phyloP scores from a whole-genome alignment of 2,329 filamentous ascomycete genomes.

The Pseudocercospora musae region DNA sequence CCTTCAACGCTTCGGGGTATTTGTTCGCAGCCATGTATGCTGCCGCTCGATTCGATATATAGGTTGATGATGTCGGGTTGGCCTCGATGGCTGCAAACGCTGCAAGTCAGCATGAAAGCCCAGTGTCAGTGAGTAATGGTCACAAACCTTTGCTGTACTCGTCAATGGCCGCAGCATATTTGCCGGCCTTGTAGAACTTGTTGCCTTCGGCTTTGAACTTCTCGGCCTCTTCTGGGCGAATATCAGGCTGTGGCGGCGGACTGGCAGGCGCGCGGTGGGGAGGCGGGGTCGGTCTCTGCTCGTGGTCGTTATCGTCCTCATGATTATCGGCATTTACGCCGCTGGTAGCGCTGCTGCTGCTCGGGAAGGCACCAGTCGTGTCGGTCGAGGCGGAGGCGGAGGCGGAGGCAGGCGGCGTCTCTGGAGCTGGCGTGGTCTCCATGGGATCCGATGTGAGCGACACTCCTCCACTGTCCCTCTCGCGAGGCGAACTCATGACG shows the following conservation, averaged over 20 bases:
- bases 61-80: slow-evolving; percentile 80
- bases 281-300: slow-evolving; percentile 60
- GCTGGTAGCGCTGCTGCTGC: slow-evolving; percentile 38
- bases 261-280: slow-evolving; percentile 61
- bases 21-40: slow-evolving; percentile 86
- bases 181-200: slow-evolving; percentile 93
- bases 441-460: slow-evolving; percentile 25
- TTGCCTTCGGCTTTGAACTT: slow-evolving; percentile 90
- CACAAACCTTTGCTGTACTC: slow-evolving; percentile 89
- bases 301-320: slow-evolving; percentile 48
- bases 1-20: slow-evolving; percentile 76
- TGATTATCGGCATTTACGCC: slow-evolving; percentile 41
- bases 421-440: slow-evolving; percentile 32
- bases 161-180: slow-evolving; percentile 81
- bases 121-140: background rate
- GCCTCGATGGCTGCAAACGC: slow-evolving; percentile 71
- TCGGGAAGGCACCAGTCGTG: slow-evolving; percentile 47
- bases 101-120: slow-evolving; percentile 6
- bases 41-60: slow-evolving; percentile 90
- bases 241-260: slow-evolving; percentile 41
- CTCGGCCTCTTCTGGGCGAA: slow-evolving; percentile 71
- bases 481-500: slow-evolving; percentile 22
- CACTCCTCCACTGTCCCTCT: slow-evolving; percentile 17
- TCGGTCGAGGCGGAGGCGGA: background rate
- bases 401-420: slow-evolving; percentile 12